Evolutionary conservation across 2,329 filamentous ascomycete genomes (phyloP).

Genomic region (Incumbomyces delicatus): DNA sequence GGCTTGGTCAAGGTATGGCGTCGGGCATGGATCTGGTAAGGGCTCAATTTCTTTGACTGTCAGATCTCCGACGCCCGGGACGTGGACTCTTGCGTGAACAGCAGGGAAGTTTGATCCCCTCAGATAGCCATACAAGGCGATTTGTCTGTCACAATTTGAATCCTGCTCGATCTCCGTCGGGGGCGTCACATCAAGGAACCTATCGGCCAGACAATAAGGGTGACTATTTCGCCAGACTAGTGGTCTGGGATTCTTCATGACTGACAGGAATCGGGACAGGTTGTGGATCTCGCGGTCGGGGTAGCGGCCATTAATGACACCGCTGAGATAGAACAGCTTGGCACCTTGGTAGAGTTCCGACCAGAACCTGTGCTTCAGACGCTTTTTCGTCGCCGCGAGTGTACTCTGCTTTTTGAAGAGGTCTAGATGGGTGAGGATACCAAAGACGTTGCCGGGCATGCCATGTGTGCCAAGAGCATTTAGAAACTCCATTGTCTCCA

Average conservation of each 20-base stretch:
- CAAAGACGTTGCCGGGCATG: conserved; percentile 98
- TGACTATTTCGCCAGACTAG: conserved; percentile 94
- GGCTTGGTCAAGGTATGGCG: conserved; percentile 79
- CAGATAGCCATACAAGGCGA: conserved; percentile 87
- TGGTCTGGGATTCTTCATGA: conserved; percentile 99
- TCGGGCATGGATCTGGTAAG: conserved; percentile 89
- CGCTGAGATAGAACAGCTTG: conserved; percentile 92
- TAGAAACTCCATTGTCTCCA: conserved; percentile 99
- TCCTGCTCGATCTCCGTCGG: conserved; percentile 85
- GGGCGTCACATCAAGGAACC: conserved; percentile 89
- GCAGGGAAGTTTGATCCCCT: conserved; percentile 89
- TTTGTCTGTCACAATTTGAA: conserved; percentile 77
- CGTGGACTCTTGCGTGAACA: conserved; percentile 74
- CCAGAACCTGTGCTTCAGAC: conserved; percentile 92
- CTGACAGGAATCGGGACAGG: conserved; percentile 82
- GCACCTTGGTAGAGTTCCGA: conserved; percentile 94
- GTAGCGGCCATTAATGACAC: conserved; percentile 92
- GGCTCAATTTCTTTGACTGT: conserved; percentile 74
- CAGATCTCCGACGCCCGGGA: conserved; percentile 85
- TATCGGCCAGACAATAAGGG: conserved; percentile 86
- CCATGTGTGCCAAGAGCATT: conserved; percentile 87
- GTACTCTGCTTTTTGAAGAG: conserved; percentile 90
- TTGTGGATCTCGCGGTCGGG: conserved; percentile 96
- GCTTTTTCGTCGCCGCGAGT: conserved; percentile 87
- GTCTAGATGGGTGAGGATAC: conserved; percentile 90